A percentile compares a stretch with the other conserved stretches of the same genome.
phyloP scores from a whole-genome alignment of 306 rosid genomes.

The Calophaca sinica region DNA sequence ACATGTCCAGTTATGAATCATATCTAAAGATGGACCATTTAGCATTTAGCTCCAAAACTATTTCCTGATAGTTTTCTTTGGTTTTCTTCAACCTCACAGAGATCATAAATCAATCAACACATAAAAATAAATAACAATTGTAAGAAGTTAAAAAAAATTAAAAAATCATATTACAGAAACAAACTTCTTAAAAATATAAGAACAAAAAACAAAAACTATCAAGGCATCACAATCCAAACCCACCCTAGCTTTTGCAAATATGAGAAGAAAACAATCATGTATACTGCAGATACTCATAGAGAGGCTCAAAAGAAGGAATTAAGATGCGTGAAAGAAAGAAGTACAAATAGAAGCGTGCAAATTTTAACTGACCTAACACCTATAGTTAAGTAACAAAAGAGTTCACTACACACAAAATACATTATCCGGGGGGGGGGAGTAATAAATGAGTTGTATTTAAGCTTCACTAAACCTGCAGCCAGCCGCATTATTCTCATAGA shows the following conservation, averaged over 20 bases:
- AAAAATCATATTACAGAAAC: not conserved
- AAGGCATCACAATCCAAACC: not conserved
- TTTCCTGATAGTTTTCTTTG: not conserved
- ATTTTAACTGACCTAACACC: not conserved
- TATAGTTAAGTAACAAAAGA: not conserved
- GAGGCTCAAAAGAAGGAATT: slow-evolving; percentile 22
- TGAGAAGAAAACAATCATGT: slow-evolving; percentile 30
- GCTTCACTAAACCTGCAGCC: not conserved
- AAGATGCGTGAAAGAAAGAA: not conserved
- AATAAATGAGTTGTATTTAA: slow-evolving; percentile 2
- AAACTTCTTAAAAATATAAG: not conserved
- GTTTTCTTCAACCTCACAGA: not conserved
- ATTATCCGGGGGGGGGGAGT: too few relatives aligned
- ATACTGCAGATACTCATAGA: not conserved
- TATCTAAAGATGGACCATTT: not conserved
- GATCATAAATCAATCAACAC: not conserved
- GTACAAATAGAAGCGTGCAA: slow-evolving; percentile 7
- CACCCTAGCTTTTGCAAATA: not conserved
- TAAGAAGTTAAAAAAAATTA: too few relatives aligned
- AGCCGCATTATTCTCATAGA: not conserved
- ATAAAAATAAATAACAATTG: not conserved
- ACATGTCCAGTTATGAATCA: not conserved
- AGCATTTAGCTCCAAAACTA: not conserved
- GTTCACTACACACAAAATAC: too few relatives aligned
- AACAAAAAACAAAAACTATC: not conserved